Percentiles rank a stretch among this genome's conserved stretches.
These are phyloP conservation scores for Haematococcus lacustris DNA, from an alignment of 139 green algal species.

Conservation along the genomic window DNA sequence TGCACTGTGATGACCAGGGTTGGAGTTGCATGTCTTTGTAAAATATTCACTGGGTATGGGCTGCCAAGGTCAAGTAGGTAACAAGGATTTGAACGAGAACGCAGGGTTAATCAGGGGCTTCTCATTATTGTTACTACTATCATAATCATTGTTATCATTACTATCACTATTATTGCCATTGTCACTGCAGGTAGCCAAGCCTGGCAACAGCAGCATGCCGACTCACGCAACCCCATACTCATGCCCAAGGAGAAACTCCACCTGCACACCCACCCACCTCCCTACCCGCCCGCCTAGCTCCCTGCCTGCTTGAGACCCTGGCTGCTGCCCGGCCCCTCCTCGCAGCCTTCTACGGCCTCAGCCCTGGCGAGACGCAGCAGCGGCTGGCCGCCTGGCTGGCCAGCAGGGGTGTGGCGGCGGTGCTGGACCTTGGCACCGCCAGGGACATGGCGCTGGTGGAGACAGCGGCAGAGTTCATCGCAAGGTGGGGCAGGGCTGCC, in stretches of 20 bases:
- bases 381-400: constrained; percentile 28
- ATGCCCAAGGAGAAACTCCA: background rate
- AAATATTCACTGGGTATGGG: background rate
- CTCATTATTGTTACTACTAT: no score
- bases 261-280: background rate
- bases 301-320: background rate
- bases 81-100: no score
- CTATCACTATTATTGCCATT: no score
- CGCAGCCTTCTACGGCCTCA: constrained; percentile 25
- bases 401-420: constrained; percentile 31
- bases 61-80: no score
- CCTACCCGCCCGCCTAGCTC: background rate
- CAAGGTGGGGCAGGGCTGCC: constrained; percentile 14
- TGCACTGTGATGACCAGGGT: background rate
- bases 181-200: background rate
- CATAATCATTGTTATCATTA: no score
- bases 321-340: no score
- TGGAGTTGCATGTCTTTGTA: background rate
- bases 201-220: background rate
- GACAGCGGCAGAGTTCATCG: constrained; percentile 74
- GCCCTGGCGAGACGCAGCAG: constrained; percentile 9
- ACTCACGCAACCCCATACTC: background rate
- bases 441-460: constrained; percentile 79
- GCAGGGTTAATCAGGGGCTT: no score
- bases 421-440: constrained; percentile 62